A percentile compares a stretch with the other conserved stretches of the same genome.
phyloP scores from a whole-genome alignment of 1,284 basidiomycete genomes.

The Rhodotorula sp. region DNA sequence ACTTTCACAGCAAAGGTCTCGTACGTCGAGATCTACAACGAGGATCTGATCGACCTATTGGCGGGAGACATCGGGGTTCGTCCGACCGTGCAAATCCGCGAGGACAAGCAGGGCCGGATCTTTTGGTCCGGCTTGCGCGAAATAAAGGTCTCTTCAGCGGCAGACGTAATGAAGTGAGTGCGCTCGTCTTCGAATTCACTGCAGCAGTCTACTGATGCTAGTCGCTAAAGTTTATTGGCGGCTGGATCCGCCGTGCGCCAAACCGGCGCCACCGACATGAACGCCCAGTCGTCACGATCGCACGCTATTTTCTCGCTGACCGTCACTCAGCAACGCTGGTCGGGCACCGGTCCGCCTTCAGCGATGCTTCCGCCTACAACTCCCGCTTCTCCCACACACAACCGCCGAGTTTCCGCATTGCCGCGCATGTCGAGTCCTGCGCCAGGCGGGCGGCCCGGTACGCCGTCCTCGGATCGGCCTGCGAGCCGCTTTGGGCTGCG shows the following conservation, averaged over 20 bases:
- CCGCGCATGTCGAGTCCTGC: conserved; percentile 27
- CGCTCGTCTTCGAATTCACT: not conserved
- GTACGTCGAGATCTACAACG: conserved; percentile 98
- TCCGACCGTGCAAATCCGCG: conserved; percentile 89
- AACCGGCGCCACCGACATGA: conserved; percentile 98
- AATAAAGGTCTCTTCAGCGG: conserved; percentile 73
- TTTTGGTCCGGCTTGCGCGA: conserved; percentile 95
- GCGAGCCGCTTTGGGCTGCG: conserved; percentile 27
- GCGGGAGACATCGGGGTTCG: conserved; percentile 65
- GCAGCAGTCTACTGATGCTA: not conserved
- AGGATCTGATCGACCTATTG: conserved; percentile 58
- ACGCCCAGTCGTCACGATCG: conserved; percentile 92
- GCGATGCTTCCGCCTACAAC: conserved; percentile 3
- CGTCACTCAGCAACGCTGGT: conserved; percentile 63
- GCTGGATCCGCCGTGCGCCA: conserved; percentile 85
- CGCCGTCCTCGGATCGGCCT: conserved; percentile 37
- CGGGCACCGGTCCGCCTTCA: conserved; percentile 19
- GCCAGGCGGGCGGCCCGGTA: conserved; percentile 14
- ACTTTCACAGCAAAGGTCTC: conserved; percentile 60
- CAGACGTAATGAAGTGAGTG: conserved; percentile 86
- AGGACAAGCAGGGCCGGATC: conserved; percentile 93
- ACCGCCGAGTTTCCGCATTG: conserved; percentile 20
- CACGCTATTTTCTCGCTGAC: conserved; percentile 98
- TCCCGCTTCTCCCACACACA: conserved; percentile 15
- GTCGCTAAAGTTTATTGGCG: conserved; percentile 25